Base-by-base conservation (phyloP, 106 monocot genomes). In the Acanthochlamys bracteata region DNA sequence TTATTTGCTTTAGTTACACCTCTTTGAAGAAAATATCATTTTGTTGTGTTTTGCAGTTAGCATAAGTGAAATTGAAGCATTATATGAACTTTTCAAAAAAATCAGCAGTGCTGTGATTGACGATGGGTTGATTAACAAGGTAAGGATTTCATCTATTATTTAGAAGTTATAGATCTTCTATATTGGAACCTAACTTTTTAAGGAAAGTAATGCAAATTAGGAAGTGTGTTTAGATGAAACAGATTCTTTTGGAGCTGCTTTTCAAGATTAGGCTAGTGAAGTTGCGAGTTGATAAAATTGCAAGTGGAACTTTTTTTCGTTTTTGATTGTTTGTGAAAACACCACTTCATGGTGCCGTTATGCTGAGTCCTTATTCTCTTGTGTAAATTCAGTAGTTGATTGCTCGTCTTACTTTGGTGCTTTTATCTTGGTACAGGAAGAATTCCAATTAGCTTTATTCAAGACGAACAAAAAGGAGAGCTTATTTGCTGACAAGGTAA, bases 101-200 rank as follows among this genome's bases (percentile, higher is more conserved):
- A 89, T 89, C 33, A 89, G 89, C 64, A 77, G 84, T 71, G 89
- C 89, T 66, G 89, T 89, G 42, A 80, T 90, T 71, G 85, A 90
- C 78, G 90, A 90, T 70, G 90, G 90, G 10, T 66, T 90, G 82
- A 90, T 90, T 60, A 86, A 90, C 72, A 90, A 90, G 83, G 90
- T 86, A 59, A 65, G 63, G 53, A 41, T 42, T 59, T 52, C 4
- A 20, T 69, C 64, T 0, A 12, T 25, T 40, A 10, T 2, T 15
- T 51, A 51, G 9, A 51, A 8, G 4, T 51, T 19, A 10, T 51
- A 19, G n/a, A 51, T 33, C 33, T 33, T 33, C 33, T 33, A 33
- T 33, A 33, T 6, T 33, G 33, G 33, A 6, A 33, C 33, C n/a
- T n/a, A n/a, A n/a, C n/a, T n/a, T n/a, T n/a, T n/a, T n/a, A n/a